Base-by-base conservation (phyloP, 768 basidiomycete genomes). In the Amanita pallidorosea region DNA sequence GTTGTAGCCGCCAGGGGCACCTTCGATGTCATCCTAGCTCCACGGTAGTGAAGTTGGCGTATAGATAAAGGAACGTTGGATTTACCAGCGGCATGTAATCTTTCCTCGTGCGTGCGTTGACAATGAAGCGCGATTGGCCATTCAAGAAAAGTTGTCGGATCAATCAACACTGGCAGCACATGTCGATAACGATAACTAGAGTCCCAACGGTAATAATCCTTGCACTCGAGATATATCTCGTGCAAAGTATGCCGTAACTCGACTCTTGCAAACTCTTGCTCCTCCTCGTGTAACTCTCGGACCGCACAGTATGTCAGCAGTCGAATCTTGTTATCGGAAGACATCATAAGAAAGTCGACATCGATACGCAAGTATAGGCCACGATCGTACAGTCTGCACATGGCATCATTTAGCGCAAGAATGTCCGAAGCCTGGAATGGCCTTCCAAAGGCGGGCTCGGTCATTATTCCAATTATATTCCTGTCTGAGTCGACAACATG, bases 261-360 rank as follows among this genome's bases (percentile, higher is more conserved):
- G 27, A 33, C 5, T 5, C 37, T 33, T 23, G 42, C 6, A 22
- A 5, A 11, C 15, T 50, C 49, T 29, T 18, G n/a, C 40, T 50
- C 49, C 13, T 27, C 27, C 7, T 22, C 3, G 13, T 17, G 34
- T 11, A 50, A 43, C n/a, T 41, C 31, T 17, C 49, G 38, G 23
- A 50, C 29, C 17, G 57, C 52, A 15, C 55, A 31, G 11, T 65
- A 53, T 36, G 60, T 60, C 0, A 64, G 49, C 7, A 73, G 53
- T 1, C 71, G 65, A 31, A 71, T 63, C 56, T 68, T 68, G 15
- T 65, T 65, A n/a, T 66, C 56, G 27, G 63, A 52, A 12, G 70
- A 63, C 51, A 67, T 58, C 42, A 70, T 61, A 31, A 58, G 59
- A 20, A 58, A 55, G n/a, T 47, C 56, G 4, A 56, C 27, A 11